A percentile compares a stretch with the other conserved stretches of the same genome.
These are phyloP conservation scores for Fusarium oxysporum DNA, from an alignment of 2,329 filamentous ascomycete species.

Conservation along the genomic window DNA sequence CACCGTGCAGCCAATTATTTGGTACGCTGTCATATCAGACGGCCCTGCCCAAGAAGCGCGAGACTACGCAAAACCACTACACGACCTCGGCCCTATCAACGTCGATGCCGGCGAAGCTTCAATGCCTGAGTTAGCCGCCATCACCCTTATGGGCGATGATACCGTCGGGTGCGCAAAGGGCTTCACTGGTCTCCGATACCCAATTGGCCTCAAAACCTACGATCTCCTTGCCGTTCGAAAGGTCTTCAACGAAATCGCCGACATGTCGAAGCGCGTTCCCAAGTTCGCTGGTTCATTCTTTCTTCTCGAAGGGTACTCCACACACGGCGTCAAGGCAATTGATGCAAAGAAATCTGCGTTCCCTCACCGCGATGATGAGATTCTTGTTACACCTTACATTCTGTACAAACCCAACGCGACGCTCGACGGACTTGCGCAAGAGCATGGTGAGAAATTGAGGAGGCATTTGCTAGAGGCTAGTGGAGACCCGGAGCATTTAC, in stretches of 20 bases:
- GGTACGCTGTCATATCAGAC: constrained; percentile 56
- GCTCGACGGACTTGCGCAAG: constrained; percentile 10
- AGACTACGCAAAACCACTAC: constrained; percentile 55
- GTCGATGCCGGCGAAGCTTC: constrained; percentile 46
- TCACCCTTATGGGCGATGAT: constrained; percentile 54
- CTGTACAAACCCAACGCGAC: constrained; percentile 28
- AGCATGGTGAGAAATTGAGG: constrained; percentile 21
- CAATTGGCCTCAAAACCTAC: constrained; percentile 56
- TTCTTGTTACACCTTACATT: constrained; percentile 19
- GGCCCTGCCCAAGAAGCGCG: constrained; percentile 51
- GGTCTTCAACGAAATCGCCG: constrained; percentile 49
- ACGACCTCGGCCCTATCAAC: constrained; percentile 53
- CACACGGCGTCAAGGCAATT: constrained; percentile 14
- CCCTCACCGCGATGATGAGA: constrained; percentile 27
- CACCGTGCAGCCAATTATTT: constrained; percentile 50
- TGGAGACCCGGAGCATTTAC: constrained; percentile 14
- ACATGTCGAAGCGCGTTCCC: constrained; percentile 23
- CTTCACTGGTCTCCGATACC: constrained; percentile 54
- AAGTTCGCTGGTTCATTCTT: constrained; percentile 52
- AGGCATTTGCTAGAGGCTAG: constrained; percentile 9
- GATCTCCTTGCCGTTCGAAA: constrained; percentile 42
- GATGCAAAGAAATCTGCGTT: constrained; percentile 20
- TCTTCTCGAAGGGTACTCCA: constrained; percentile 65
- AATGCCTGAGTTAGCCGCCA: constrained; percentile 57
- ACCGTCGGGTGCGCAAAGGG: constrained; percentile 56